Evolutionary conservation across 2,329 filamentous ascomycete genomes (phyloP).

Genomic region (Pseudogymnoascus sp.): DNA sequence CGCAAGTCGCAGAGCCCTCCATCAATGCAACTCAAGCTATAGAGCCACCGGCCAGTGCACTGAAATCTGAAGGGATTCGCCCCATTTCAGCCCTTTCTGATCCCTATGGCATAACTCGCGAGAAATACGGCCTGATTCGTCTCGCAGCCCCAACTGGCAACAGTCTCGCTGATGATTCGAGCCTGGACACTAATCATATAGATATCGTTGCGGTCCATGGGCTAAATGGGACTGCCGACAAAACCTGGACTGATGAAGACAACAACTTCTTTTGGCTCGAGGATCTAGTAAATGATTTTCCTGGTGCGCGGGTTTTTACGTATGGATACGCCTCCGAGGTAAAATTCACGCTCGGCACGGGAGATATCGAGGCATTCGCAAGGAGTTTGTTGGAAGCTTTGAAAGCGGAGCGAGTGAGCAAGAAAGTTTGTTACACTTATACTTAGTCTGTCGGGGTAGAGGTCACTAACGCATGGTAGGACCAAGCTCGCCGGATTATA

Average conservation of each 20-base stretch:
- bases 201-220: constrained; percentile 19
- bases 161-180: background rate
- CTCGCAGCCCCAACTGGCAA: background rate
- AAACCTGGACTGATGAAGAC: constrained; percentile 21
- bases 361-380: constrained; percentile 16
- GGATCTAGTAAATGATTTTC: constrained; percentile 19
- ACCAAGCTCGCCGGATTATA: constrained; percentile 13
- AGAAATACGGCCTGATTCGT: constrained; percentile 3
- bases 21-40: background rate
- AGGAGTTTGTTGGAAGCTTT: constrained; percentile 15
- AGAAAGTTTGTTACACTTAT: background rate
- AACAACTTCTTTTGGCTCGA: constrained; percentile 17
- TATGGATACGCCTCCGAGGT: constrained; percentile 21
- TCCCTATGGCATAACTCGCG: background rate
- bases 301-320: constrained; percentile 19
- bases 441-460: background rate
- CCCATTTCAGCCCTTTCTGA: background rate
- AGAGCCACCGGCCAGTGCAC: background rate
- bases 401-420: background rate
- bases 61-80: background rate
- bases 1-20: background rate
- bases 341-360: constrained; percentile 11
- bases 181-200: background rate
- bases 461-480: background rate
- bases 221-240: constrained; percentile 14